phyloP scores from a whole-genome alignment of 129 eudicot genomes.

The Apium graveolens region DNA sequence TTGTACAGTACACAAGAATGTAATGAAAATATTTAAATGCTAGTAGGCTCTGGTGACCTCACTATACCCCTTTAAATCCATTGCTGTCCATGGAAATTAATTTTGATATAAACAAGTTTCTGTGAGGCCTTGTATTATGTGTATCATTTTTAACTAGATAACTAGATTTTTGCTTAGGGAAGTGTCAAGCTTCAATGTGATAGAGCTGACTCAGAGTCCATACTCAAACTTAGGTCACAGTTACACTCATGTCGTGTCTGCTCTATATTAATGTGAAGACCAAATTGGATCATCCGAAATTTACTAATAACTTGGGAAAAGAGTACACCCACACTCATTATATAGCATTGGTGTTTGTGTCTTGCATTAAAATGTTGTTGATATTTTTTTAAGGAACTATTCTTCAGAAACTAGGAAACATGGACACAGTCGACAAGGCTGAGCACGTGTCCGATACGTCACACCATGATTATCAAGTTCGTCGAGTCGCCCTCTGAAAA shows the following conservation, averaged over 20 bases:
- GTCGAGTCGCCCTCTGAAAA: too few relatives aligned
- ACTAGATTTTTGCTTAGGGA: not conserved
- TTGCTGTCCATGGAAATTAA: not conserved
- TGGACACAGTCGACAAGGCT: too few relatives aligned
- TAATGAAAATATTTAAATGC: too few relatives aligned
- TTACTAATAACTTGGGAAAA: not conserved
- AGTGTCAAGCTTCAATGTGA: not conserved
- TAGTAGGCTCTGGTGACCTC: too few relatives aligned
- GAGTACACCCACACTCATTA: not conserved
- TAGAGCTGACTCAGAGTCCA: not conserved
- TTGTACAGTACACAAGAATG: too few relatives aligned
- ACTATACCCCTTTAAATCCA: too few relatives aligned
- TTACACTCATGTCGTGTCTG: not conserved
- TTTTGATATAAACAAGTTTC: not conserved
- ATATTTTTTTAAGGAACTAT: conserved; percentile 58
- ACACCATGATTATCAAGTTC: too few relatives aligned
- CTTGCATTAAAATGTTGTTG: not conserved
- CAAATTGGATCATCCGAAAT: not conserved
- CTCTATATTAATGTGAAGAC: not conserved
- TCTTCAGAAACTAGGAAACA: conserved; percentile 72
- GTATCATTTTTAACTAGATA: not conserved
- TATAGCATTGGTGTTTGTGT: not conserved
- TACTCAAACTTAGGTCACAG: too few relatives aligned
- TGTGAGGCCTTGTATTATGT: not conserved
- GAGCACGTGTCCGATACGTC: too few relatives aligned